phyloP scores from a whole-genome alignment of 345 rosid genomes.

The Sisymbrium irio region DNA sequence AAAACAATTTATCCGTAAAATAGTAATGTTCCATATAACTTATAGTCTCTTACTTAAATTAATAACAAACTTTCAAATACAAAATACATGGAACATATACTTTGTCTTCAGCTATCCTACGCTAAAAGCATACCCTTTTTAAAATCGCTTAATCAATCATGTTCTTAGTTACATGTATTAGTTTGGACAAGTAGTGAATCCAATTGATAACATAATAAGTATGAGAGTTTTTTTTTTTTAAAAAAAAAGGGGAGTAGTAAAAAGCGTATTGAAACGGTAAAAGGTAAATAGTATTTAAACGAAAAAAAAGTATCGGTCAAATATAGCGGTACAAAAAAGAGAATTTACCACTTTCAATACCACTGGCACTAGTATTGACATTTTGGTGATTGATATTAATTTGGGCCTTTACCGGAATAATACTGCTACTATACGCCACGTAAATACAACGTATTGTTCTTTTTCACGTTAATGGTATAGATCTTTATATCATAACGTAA shows the following conservation, averaged over 20 bases:
- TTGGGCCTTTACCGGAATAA: not conserved
- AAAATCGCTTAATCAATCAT: not conserved
- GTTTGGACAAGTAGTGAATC: not conserved
- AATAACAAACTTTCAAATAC: not conserved
- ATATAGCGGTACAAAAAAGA: no score
- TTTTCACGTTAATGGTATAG: slow-evolving; percentile 15
- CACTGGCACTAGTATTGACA: not conserved
- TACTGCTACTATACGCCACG: slow-evolving; percentile 11
- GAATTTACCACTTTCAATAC: not conserved
- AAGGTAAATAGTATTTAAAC: no score
- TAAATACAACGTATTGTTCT: slow-evolving; percentile 8
- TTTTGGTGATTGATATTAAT: not conserved
- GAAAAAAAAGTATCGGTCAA: no score
- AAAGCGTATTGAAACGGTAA: no score
- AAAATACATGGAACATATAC: not conserved
- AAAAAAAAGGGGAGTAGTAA: no score
- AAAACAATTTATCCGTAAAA: not conserved
- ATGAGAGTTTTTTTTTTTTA: not conserved
- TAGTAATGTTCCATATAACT: not conserved
- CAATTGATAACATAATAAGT: not conserved
- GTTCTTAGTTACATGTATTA: not conserved
- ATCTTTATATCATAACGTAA: not conserved
- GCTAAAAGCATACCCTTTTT: not conserved
- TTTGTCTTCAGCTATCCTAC: not conserved
- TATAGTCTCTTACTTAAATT: not conserved